Conservation (phyloP, 768 basidiomycete species). For the Leccinellum rugosiceps region DNA sequence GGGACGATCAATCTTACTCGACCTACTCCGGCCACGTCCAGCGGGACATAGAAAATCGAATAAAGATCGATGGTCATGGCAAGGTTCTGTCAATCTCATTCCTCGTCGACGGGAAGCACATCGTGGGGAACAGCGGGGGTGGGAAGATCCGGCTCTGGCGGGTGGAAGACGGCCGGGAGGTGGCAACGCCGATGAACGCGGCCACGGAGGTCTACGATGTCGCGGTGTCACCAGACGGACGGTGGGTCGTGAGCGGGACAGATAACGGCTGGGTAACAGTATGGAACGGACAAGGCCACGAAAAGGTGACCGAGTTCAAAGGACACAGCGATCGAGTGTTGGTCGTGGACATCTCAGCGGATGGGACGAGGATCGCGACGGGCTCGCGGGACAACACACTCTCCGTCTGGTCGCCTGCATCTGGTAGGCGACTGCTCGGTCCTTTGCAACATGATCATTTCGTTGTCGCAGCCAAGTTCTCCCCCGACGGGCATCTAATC, state of each 20-base stretch:
- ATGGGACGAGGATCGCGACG: background rate
- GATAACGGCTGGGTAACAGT: background rate
- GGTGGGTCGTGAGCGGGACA: background rate
- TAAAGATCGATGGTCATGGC: background rate
- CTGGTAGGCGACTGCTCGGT: background rate
- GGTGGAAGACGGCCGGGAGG: background rate
- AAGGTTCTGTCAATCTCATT: background rate
- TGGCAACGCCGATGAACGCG: background rate
- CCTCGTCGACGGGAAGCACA: background rate
- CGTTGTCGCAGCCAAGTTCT: background rate
- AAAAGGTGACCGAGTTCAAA: background rate
- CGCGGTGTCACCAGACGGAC: background rate
- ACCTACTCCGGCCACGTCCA: background rate
- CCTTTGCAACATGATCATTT: background rate
- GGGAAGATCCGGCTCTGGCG: background rate
- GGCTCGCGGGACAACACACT: background rate
- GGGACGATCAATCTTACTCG: background rate
- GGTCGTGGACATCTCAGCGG: background rate
- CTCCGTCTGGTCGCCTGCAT: background rate
- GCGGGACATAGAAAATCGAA: background rate
- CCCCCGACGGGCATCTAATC: background rate
- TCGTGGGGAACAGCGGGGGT: background rate
- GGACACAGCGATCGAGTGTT: background rate
- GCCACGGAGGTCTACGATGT: background rate
- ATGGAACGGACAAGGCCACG: background rate